phyloP scores from a whole-genome alignment of 164 flowering plant species.

The Piper longum region DNA sequence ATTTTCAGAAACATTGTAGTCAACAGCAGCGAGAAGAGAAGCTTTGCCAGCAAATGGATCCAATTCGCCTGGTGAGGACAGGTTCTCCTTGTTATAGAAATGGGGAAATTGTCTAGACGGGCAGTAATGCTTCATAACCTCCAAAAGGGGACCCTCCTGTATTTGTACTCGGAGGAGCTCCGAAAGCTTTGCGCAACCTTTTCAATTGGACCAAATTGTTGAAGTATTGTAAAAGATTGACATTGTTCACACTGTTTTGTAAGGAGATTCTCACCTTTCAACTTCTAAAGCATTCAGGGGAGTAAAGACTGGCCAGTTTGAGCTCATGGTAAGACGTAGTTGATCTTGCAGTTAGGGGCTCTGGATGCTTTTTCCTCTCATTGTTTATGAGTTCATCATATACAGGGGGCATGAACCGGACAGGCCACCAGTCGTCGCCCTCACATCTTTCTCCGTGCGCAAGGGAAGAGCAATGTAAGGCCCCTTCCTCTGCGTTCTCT shows the following conservation, averaged over 20 bases:
- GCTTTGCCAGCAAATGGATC: constrained; percentile 64
- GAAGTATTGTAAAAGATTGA: too few relatives aligned
- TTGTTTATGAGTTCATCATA: constrained; percentile 56
- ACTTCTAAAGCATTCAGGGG: constrained; percentile 87
- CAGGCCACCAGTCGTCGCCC: constrained; percentile 97
- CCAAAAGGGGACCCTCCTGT: constrained; percentile 91
- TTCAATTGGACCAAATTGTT: too few relatives aligned
- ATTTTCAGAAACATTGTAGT: constrained; percentile 64
- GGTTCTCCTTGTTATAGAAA: constrained; percentile 80
- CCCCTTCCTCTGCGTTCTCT: constrained; percentile 80
- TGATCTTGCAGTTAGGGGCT: constrained; percentile 79
- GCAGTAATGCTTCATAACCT: constrained; percentile 65
- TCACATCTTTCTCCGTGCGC: constrained; percentile 92
- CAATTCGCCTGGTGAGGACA: constrained; percentile 76
- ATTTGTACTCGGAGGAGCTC: constrained; percentile 65
- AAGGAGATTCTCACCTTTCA: constrained; percentile 31
- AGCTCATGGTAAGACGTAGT: constrained; percentile 85
- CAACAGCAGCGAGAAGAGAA: constrained; percentile 83
- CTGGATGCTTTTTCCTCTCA: constrained; percentile 66
- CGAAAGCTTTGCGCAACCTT: constrained; percentile 85
- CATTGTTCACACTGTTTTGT: too few relatives aligned
- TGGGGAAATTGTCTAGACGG: constrained; percentile 58
- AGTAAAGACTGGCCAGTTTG: constrained; percentile 86
- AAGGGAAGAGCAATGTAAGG: constrained; percentile 89
- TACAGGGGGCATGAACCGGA: constrained; percentile 74